Percentiles rank a stretch among this genome's conserved stretches.
These are phyloP conservation scores for Graphilbum fragrans DNA, from an alignment of 2,329 filamentous ascomycete species.

Conservation along the genomic window DNA sequence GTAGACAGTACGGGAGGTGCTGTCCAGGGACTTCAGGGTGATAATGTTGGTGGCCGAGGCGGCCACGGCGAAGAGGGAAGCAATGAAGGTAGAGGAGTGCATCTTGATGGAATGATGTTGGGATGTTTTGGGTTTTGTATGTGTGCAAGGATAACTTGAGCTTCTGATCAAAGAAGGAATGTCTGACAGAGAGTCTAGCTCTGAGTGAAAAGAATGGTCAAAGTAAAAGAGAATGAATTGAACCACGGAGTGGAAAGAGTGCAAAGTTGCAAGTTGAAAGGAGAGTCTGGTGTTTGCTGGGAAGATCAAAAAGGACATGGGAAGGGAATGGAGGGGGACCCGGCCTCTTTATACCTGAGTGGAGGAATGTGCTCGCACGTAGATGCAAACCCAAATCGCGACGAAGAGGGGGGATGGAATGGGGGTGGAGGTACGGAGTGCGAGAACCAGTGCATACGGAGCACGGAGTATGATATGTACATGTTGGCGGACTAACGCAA, in stretches of 20 bases:
- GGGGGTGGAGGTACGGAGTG: no score
- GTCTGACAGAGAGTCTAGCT: not conserved
- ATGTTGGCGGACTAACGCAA: no score
- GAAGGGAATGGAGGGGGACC: not conserved
- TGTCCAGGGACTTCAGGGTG: slow-evolving; percentile 48
- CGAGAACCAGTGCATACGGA: no score
- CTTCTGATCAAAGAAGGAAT: not conserved
- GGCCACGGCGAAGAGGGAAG: slow-evolving; percentile 17
- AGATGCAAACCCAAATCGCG: no score
- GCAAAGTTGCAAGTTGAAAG: no score
- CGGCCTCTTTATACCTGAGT: no score
- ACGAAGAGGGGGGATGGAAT: no score
- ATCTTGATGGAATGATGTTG: not conserved
- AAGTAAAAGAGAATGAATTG: not conserved
- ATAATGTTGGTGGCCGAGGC: slow-evolving; percentile 34
- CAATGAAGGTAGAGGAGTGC: not conserved
- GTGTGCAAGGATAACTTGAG: not conserved
- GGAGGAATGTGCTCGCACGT: no score
- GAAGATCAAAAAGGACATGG: not conserved
- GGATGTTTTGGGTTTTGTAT: not conserved
- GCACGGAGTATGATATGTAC: no score
- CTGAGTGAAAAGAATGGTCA: not conserved
- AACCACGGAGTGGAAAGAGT: not conserved
- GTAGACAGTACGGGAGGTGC: slow-evolving; percentile 32
- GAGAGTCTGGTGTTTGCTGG: no score